These are phyloP conservation scores for Diaporthe australafricana DNA, from an alignment of 2,329 filamentous ascomycete genomes.

Conservation along the genomic window DNA sequence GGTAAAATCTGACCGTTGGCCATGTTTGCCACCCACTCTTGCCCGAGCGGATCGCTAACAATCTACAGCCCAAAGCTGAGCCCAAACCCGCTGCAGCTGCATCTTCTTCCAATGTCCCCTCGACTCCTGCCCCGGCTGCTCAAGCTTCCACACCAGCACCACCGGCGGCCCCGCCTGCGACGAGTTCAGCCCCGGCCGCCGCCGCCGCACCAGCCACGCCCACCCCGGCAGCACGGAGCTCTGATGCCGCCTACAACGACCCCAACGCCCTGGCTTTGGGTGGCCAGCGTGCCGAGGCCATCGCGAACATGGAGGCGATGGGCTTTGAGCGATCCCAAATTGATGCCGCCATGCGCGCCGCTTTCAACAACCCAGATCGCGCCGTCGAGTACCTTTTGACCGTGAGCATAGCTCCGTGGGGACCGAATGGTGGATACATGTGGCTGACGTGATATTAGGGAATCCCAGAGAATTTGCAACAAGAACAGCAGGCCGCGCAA, in stretches of 20 bases:
- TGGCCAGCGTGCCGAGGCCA: conserved; percentile 81
- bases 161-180: conserved; percentile 61
- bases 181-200: conserved; percentile 55
- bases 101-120: conserved; percentile 68
- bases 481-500: conserved; percentile 53
- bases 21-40: conserved; percentile 11
- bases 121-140: conserved; percentile 69
- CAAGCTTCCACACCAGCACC: conserved; percentile 61
- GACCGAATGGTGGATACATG: background rate
- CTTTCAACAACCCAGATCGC: conserved; percentile 96
- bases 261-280: conserved; percentile 89
- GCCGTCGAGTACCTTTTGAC: conserved; percentile 95
- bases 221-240: conserved; percentile 58
- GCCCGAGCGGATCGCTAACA: conserved; percentile 37
- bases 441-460: conserved; percentile 65
- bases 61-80: conserved; percentile 75
- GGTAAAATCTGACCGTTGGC: conserved; percentile 62
- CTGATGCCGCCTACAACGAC: conserved; percentile 68
- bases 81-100: conserved; percentile 61
- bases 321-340: conserved; percentile 91
- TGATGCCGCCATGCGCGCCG: conserved; percentile 93
- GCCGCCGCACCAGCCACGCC: conserved; percentile 64
- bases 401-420: conserved; percentile 63
- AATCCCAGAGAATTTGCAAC: conserved; percentile 86
- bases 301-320: conserved; percentile 97